Percentiles rank a stretch among this genome's conserved stretches.
These are phyloP conservation scores for Boletus edulis DNA, from an alignment of 768 basidiomycete species.

Conservation along the genomic window DNA sequence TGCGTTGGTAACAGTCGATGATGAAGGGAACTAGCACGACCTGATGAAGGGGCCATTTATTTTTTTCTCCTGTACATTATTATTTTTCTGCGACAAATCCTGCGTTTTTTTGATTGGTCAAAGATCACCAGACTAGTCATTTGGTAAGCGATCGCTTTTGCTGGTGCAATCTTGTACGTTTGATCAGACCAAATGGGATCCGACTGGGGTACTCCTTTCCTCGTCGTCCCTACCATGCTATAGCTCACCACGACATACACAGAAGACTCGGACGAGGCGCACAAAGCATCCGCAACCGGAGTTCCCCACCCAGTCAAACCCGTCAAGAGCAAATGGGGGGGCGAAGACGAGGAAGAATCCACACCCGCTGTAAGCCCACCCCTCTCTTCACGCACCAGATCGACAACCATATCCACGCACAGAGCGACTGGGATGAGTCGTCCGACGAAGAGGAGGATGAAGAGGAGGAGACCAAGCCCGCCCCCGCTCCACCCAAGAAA, in stretches of 20 bases:
- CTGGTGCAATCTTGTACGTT: no score
- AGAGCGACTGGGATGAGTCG: slow-evolving; percentile 97
- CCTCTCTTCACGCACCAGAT: neutral
- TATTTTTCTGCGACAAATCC: no score
- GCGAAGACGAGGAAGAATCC: slow-evolving; percentile 89
- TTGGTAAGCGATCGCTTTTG: no score
- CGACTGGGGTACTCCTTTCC: slow-evolving; percentile 44
- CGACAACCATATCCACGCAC: neutral
- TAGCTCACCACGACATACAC: slow-evolving; percentile 20
- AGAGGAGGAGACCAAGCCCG: slow-evolving; percentile 53
- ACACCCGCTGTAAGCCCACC: slow-evolving; percentile 61
- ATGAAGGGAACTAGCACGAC: no score
- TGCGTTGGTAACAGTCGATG: no score
- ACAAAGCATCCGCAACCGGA: slow-evolving; percentile 17
- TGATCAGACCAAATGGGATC: slow-evolving; percentile 13
- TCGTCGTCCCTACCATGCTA: neutral
- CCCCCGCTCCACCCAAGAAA: slow-evolving; percentile 66
- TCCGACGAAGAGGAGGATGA: slow-evolving; percentile 68
- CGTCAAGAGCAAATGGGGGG: slow-evolving; percentile 75
- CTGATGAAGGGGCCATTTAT: no score
- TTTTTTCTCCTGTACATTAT: no score
- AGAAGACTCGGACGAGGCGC: slow-evolving; percentile 39
- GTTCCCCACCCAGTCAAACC: slow-evolving; percentile 23
- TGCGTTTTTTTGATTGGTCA: no score
- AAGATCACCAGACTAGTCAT: no score